Conservation (phyloP, 208 protist species). For the Leishmania braziliensis region DNA sequence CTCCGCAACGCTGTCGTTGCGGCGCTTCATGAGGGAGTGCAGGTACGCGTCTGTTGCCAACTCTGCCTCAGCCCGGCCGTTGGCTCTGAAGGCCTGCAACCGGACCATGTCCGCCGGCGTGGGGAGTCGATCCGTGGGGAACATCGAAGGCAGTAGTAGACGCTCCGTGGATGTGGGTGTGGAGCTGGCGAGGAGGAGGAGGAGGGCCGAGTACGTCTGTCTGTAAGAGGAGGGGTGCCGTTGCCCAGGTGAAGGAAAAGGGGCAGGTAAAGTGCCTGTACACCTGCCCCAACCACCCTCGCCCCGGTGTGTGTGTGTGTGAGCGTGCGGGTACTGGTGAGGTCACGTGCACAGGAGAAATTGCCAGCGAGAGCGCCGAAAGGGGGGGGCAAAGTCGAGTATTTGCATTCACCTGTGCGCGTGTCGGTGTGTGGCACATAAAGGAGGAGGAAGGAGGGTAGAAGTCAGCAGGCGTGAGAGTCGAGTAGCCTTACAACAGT, state of each 20-base stretch:
- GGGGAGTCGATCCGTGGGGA: conserved; percentile 15
- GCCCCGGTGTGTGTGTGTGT: background rate
- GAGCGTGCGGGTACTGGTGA: background rate
- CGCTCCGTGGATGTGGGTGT: background rate
- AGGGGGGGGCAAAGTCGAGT: background rate
- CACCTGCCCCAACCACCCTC: background rate
- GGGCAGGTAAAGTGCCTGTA: background rate
- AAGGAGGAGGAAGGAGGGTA: background rate
- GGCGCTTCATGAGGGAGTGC: background rate
- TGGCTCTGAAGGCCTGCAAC: conserved; percentile 16
- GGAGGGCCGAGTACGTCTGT: background rate
- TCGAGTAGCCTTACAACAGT: background rate
- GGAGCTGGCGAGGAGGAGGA: background rate
- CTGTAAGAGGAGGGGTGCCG: background rate
- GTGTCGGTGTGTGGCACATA: background rate
- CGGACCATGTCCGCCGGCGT: conserved; percentile 17
- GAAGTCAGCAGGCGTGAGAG: too few relatives aligned
- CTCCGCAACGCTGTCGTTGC: conserved; percentile 12
- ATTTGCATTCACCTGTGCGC: background rate
- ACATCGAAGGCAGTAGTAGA: conserved; percentile 15
- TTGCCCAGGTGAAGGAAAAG: background rate
- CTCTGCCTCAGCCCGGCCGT: background rate
- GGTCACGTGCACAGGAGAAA: conserved; percentile 2
- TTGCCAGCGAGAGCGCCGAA: background rate
- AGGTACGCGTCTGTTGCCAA: conserved; percentile 13